Conservation (phyloP, 1,284 basidiomycete genomes). For the Blastosporella zonata region DNA sequence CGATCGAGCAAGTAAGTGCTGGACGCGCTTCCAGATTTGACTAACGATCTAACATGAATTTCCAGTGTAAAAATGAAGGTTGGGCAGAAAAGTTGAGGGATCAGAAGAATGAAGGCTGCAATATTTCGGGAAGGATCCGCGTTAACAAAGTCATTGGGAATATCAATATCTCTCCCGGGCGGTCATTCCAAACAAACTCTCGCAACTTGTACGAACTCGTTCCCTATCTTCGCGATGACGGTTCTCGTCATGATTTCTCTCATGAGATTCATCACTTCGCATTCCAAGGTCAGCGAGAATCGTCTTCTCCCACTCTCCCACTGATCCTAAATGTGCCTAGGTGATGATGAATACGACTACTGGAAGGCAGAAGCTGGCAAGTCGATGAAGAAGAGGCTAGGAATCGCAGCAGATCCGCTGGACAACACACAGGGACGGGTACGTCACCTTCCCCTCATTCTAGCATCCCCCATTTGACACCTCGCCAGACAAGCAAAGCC, state of each 20-base stretch:
- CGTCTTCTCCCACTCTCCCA: constrained; percentile 1
- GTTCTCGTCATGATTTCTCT: constrained; percentile 90
- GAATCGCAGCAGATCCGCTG: constrained; percentile 77
- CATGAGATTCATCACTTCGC: constrained; percentile 83
- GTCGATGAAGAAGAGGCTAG: constrained; percentile 75
- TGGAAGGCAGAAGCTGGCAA: constrained; percentile 59
- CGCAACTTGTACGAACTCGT: constrained; percentile 91
- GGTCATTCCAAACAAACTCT: constrained; percentile 87
- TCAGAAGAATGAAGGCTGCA: constrained; percentile 94
- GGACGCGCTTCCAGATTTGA: not conserved
- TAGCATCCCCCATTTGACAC: constrained; percentile 11
- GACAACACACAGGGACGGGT: constrained; percentile 70
- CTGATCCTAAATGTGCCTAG: constrained; percentile 21
- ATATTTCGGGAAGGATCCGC: constrained; percentile 84
- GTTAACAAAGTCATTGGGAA: constrained; percentile 98
- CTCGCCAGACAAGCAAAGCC: constrained; percentile 55
- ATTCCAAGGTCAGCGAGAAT: constrained; percentile 55
- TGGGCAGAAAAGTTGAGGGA: constrained; percentile 95
- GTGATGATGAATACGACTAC: constrained; percentile 74
- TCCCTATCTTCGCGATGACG: constrained; percentile 88
- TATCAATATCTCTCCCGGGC: constrained; percentile 86
- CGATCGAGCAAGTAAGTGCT: constrained; percentile 83
- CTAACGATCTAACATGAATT: constrained; percentile 3
- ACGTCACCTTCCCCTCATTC: constrained; percentile 20
- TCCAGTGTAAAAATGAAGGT: constrained; percentile 87